Conservation (phyloP, 2,329 filamentous ascomycete species). For the Drechslerella coelobrocha region DNA sequence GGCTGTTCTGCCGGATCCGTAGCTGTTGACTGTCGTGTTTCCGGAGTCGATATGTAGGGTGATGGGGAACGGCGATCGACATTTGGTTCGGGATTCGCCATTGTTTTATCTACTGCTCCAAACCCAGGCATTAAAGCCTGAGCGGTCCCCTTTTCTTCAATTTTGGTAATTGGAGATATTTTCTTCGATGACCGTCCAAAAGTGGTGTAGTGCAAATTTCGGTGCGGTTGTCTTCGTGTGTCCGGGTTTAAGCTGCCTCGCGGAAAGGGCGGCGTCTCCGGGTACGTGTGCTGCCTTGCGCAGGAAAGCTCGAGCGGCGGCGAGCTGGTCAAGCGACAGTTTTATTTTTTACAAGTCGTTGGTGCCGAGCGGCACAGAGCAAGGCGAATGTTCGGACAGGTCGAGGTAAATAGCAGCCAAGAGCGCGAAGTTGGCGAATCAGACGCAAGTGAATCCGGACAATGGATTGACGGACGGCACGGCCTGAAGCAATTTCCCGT, state of each 20-base stretch:
- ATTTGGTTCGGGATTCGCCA: constrained; percentile 49
- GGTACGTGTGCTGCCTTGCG: constrained; percentile 9
- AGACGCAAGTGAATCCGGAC: background rate
- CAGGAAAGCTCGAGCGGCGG: background rate
- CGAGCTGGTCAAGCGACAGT: constrained; percentile 8
- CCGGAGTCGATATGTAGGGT: constrained; percentile 40
- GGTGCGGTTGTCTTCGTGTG: background rate
- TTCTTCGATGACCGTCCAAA: too few species aligned
- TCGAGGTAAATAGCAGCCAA: background rate
- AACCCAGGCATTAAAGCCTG: constrained; percentile 38
- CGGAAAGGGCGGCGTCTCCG: constrained; percentile 21
- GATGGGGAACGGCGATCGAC: constrained; percentile 38
- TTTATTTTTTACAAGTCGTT: constrained; percentile 6
- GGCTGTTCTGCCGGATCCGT: constrained; percentile 29
- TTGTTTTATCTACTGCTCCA: constrained; percentile 21
- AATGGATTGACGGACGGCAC: constrained; percentile 1
- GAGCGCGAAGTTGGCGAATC: background rate
- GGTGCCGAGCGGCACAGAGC: constrained; percentile 44
- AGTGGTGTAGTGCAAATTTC: too few species aligned
- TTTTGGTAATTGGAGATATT: too few species aligned
- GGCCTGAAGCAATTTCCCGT: constrained; percentile 3
- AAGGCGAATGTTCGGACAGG: background rate
- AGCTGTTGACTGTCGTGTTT: constrained; percentile 16
- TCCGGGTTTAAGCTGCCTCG: constrained; percentile 12
- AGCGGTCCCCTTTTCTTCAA: constrained; percentile 15